Conservation (phyloP, 2,329 filamentous ascomycete species). For the Rutstroemia sp. region DNA sequence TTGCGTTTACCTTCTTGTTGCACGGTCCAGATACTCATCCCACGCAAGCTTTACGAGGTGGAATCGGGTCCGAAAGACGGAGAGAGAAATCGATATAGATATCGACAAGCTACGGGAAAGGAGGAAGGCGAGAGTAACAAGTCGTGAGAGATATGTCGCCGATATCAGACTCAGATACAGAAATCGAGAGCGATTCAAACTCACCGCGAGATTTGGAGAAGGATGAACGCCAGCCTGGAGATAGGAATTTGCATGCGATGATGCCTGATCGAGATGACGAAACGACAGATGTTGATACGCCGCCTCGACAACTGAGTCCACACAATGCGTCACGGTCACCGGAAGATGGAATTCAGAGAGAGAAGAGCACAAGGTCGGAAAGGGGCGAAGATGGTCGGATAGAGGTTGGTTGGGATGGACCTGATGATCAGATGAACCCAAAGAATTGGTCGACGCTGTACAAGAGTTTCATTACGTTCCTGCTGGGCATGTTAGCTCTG, state of each 20-base stretch:
- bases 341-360: neutral
- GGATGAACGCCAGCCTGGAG: neutral
- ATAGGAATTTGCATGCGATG: neutral
- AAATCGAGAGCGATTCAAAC: neutral
- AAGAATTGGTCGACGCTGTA: slow-evolving; percentile 37
- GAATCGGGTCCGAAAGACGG: too few relatives aligned
- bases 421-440: slow-evolving; percentile 37
- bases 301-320: neutral
- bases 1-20: too few relatives aligned
- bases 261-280: neutral
- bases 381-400: slow-evolving; percentile 55
- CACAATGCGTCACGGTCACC: neutral
- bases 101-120: too few relatives aligned
- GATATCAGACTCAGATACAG: neutral
- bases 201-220: neutral
- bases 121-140: too few relatives aligned
- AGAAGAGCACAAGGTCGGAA: neutral
- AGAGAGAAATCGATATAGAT: too few relatives aligned
- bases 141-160: neutral
- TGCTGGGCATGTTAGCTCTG: slow-evolving; percentile 43
- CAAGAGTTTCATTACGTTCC: slow-evolving; percentile 41
- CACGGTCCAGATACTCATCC: too few relatives aligned
- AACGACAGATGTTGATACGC: slow-evolving; percentile 2
- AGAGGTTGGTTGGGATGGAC: slow-evolving; percentile 57
- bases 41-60: too few relatives aligned